A percentile compares a stretch with the other conserved stretches of the same genome.
Conservation (phyloP, 2,329 filamentous ascomycete species). For the Penicillium brasilianum region DNA sequence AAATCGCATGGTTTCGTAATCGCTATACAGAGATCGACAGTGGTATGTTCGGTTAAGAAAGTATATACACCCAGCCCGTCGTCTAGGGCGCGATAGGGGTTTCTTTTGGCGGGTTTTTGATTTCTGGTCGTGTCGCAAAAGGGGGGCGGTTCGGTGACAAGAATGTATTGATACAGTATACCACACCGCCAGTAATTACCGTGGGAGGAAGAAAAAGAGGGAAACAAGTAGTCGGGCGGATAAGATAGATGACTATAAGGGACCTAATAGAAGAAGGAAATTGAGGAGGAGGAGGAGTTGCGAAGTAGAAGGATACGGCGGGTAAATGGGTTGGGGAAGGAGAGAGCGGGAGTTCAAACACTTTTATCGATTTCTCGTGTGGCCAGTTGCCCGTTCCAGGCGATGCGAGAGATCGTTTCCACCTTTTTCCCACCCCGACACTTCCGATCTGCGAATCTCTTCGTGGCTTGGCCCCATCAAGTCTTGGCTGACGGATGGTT, state of each 20-base stretch:
- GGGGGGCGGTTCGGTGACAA: neutral
- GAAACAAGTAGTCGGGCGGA: neutral
- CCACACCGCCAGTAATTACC: neutral
- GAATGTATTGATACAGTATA: neutral
- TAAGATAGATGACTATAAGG: neutral
- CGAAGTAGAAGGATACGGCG: neutral
- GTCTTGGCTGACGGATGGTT: slow-evolving; percentile 1
- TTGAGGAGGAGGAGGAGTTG: neutral
- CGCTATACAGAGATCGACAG: slow-evolving; percentile 1
- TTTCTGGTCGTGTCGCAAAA: neutral
- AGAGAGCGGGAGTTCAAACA: slow-evolving; percentile 3
- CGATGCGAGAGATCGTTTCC: slow-evolving; percentile 5
- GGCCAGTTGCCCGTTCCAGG: slow-evolving; percentile 21
- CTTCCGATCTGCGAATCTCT: slow-evolving; percentile 3
- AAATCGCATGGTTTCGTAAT: slow-evolving; percentile 30
- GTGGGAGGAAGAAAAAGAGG: neutral
- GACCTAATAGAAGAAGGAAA: neutral
- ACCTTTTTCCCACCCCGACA: slow-evolving; percentile 7
- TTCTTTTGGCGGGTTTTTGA: neutral
- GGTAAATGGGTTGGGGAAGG: neutral
- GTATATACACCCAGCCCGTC: slow-evolving; percentile 8
- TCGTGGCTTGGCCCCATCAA: slow-evolving; percentile 1
- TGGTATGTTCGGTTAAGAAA: neutral
- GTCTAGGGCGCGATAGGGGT: neutral
- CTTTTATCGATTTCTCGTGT: slow-evolving; percentile 15